Evolutionary conservation across 148 eudicot genomes (phyloP), one percentile per base, ranked within the genome.

Genomic region (Arctostaphylos glauca): DNA sequence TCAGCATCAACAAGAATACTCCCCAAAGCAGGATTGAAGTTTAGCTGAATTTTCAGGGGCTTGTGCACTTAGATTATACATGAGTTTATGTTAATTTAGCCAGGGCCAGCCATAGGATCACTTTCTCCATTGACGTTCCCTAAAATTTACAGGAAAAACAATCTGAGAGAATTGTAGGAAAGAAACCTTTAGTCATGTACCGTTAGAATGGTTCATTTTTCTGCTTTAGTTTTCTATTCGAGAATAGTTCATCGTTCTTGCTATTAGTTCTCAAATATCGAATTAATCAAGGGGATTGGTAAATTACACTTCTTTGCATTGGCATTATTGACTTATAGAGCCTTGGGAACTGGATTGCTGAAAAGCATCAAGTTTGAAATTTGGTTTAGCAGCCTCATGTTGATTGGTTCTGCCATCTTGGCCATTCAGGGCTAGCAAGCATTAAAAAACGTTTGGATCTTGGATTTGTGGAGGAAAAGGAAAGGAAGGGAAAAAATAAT

Each of bases 21-120:
- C 76, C 76, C 46, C 85, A 15, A 83, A 83, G 46, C 31, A 83
- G 19, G 85, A 83, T 54, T 83, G 44, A 68, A 64, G 6, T 14
- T 59, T 15, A 15, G 60, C 19, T 18, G 50, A n/a, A 53, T 73
- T 73, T 54, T 1, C 56, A 21, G 58, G 58, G 41, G 78, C 43
- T 48, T 75, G 50, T 50, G 58, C 3, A 9, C 78, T 4, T 75
- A 50, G 58, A 46, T 13, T 14, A 13, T 73, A 12, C 3, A 50
- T 75, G 14, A 23, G 44, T 25, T 25, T 52, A 23, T 76, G n/a
- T 76, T 76, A 2, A 19, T 76, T 4, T 50, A 18, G 21, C 19
- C 18, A 12, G 56, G 56, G 55, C 56, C 60, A 52, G 18, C 8
- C 52, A 52, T 52, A 25, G 38, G 79, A 16, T 12, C 18, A 52